Conservation (phyloP, 768 basidiomycete species). For the Agrocybe praecox region DNA sequence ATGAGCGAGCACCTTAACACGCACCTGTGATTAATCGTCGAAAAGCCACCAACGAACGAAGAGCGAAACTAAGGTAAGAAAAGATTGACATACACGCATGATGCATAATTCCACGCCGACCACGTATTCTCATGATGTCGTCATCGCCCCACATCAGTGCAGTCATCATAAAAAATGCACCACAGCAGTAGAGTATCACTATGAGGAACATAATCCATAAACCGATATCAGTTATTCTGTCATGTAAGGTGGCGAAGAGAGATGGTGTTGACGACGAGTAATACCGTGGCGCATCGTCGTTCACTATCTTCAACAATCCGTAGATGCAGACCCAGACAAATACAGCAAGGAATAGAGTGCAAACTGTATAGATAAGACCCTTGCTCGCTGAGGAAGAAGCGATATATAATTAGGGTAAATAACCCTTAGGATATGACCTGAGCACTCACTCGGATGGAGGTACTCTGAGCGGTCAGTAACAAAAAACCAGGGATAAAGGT, state of each 20-base stretch:
- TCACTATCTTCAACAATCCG: neutral
- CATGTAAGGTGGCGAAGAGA: neutral
- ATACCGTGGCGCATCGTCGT: neutral
- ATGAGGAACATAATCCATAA: neutral
- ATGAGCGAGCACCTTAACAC: neutral
- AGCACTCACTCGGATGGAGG: neutral
- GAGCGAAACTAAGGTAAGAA: neutral
- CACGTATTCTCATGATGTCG: neutral
- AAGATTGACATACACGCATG: neutral
- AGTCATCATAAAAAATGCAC: neutral
- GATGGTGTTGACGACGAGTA: neutral
- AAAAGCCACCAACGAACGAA: neutral
- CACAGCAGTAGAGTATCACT: neutral
- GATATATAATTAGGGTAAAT: too few relatives aligned
- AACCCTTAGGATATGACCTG: neutral
- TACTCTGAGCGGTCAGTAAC: neutral
- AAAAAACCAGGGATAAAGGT: neutral
- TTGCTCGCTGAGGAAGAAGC: neutral
- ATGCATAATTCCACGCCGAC: neutral
- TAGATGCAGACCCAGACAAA: neutral
- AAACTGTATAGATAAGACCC: neutral
- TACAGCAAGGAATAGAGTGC: neutral
- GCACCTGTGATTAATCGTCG: neutral
- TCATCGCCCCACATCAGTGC: neutral
- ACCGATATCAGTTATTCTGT: neutral